phyloP scores from a whole-genome alignment of 2,329 filamentous ascomycete genomes.

The Aspergillus fumigatus region DNA sequence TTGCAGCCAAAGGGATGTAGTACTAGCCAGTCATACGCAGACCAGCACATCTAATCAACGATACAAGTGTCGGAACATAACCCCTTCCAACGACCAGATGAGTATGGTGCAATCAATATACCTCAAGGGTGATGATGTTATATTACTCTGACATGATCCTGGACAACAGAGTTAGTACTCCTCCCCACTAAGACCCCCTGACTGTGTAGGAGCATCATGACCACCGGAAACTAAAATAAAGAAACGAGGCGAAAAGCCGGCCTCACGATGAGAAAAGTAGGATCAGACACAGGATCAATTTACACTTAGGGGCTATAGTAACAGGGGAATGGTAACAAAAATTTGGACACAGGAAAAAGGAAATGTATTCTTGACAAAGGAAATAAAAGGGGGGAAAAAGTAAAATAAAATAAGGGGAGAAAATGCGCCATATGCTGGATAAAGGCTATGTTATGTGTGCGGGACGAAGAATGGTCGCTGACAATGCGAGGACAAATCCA shows the following conservation, averaged over 20 bases:
- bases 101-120: neutral
- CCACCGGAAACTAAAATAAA: neutral
- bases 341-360: conserved; percentile 1
- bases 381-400: conserved; percentile 1
- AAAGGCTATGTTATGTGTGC: conserved; percentile 22
- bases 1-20: no score
- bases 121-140: conserved; percentile 1
- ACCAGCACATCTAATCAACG: no score
- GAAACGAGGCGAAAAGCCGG: neutral
- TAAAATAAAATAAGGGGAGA: neutral
- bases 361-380: conserved; percentile 4
- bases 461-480: conserved; percentile 17
- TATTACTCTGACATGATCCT: conserved; percentile 4
- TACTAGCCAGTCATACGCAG: no score
- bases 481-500: conserved; percentile 20
- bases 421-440: conserved; percentile 3
- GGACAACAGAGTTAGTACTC: neutral
- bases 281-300: neutral
- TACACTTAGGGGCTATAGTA: conserved; percentile 1
- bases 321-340: neutral
- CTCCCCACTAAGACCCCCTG: neutral
- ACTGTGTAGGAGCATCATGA: neutral
- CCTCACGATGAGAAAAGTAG: neutral
- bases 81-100: no score
- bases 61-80: no score